These are phyloP conservation scores for Cystobasidium onofrii DNA, from an alignment of 768 basidiomycete species.

Conservation along the genomic window DNA sequence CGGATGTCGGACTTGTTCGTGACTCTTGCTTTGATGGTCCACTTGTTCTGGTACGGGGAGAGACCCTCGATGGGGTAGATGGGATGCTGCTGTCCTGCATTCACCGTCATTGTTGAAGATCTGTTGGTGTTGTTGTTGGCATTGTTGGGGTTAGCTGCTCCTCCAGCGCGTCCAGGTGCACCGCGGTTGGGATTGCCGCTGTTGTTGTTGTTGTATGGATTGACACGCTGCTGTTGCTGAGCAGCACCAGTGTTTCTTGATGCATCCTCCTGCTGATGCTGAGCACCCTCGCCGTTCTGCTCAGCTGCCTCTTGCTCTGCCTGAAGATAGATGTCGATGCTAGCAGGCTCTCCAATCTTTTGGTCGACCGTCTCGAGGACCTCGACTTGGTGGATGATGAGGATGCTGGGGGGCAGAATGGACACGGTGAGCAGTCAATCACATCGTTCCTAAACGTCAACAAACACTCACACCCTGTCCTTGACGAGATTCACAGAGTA, in stretches of 20 bases:
- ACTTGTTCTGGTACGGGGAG: slow-evolving; percentile 94
- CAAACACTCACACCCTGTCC: slow-evolving; percentile 62
- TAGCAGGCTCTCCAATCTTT: slow-evolving; percentile 65
- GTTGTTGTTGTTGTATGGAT: not conserved
- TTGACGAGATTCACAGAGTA: slow-evolving; percentile 77
- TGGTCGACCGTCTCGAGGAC: slow-evolving; percentile 53
- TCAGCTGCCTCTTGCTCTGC: not conserved
- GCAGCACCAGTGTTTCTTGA: not conserved
- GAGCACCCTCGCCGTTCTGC: too few species aligned
- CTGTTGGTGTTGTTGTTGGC: slow-evolving; percentile 31
- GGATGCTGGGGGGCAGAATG: slow-evolving; percentile 52
- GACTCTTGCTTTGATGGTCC: slow-evolving; percentile 94
- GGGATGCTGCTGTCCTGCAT: slow-evolving; percentile 37
- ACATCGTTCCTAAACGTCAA: too few species aligned
- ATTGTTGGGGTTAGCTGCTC: slow-evolving; percentile 36
- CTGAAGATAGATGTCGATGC: slow-evolving; percentile 43
- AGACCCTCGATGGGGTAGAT: slow-evolving; percentile 84
- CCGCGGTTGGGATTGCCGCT: not conserved
- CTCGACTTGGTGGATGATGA: slow-evolving; percentile 66
- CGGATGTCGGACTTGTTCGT: slow-evolving; percentile 80
- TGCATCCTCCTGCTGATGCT: not conserved
- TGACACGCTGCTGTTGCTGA: not conserved
- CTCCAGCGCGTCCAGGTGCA: slow-evolving; percentile 42
- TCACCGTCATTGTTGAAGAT: not conserved
- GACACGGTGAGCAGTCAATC: not conserved